These are phyloP conservation scores for Auriscalpium orientale DNA, from an alignment of 768 basidiomycete species.

Conservation along the genomic window DNA sequence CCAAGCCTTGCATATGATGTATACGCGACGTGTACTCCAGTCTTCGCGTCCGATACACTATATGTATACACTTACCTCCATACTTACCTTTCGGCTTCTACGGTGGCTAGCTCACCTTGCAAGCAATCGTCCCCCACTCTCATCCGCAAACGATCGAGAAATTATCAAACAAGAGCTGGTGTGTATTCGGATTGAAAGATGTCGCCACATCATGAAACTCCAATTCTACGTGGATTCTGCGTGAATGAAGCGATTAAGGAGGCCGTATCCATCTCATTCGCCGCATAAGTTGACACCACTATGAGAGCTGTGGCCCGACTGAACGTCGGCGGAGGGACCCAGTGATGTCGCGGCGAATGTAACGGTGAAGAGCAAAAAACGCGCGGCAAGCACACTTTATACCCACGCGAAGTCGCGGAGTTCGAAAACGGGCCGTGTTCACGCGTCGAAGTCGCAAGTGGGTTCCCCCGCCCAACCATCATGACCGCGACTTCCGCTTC, in stretches of 20 bases:
- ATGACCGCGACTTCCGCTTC: too few relatives aligned
- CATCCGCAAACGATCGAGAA: too few relatives aligned
- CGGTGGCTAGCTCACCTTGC: too few relatives aligned
- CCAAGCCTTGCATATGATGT: background rate
- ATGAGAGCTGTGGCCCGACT: constrained; percentile 47
- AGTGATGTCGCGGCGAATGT: constrained; percentile 40
- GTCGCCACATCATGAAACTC: constrained; percentile 86
- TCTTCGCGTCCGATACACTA: background rate
- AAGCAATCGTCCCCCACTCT: too few relatives aligned
- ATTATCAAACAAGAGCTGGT: too few relatives aligned
- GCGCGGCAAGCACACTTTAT: constrained; percentile 12
- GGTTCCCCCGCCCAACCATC: too few relatives aligned
- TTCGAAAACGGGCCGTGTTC: constrained; percentile 11
- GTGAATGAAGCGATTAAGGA: constrained; percentile 83
- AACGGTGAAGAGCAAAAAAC: constrained; percentile 26
- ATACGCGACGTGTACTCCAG: background rate
- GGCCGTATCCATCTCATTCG: constrained; percentile 52
- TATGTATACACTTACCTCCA: too few relatives aligned
- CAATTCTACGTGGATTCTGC: constrained; percentile 52
- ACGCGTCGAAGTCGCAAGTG: too few relatives aligned
- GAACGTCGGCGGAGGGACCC: constrained; percentile 48
- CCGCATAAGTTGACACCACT: constrained; percentile 27
- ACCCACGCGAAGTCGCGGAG: constrained; percentile 17
- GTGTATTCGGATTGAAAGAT: constrained; percentile 18
- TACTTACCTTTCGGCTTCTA: too few relatives aligned